Percentiles rank a stretch among this genome's conserved stretches.
Evolutionary conservation across 176 grass and related monocot genomes (phyloP).

Genomic region (Canna indica): DNA sequence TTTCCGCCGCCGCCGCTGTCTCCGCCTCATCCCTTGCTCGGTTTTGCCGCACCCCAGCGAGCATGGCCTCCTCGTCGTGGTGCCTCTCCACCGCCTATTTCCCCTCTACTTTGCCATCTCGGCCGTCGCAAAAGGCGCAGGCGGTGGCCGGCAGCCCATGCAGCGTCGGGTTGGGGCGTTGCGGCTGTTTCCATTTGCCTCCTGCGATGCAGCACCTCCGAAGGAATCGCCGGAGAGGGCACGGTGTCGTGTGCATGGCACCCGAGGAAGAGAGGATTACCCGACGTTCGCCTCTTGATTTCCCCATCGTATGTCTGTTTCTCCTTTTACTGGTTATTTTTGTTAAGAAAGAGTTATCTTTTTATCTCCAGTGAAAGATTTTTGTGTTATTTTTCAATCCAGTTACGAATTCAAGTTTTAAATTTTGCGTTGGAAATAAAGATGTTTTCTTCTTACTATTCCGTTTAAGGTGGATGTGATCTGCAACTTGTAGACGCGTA

Average conservation of each 20-base stretch:
- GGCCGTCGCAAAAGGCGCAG: slow-evolving; percentile 8
- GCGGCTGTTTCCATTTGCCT: neutral
- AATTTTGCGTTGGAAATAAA: neutral
- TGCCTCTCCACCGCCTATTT: slow-evolving; percentile 37
- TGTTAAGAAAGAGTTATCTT: neutral
- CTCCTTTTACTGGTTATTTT: neutral
- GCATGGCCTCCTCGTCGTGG: slow-evolving; percentile 46
- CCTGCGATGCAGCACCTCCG: neutral
- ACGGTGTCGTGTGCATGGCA: slow-evolving; percentile 45
- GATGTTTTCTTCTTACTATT: neutral
- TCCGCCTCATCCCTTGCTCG: neutral
- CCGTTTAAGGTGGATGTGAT: neutral
- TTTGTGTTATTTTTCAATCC: neutral
- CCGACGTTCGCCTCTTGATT: slow-evolving; percentile 74
- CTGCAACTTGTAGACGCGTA: neutral
- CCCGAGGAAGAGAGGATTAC: slow-evolving; percentile 80
- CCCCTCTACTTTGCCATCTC: neutral
- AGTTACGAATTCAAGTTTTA: neutral
- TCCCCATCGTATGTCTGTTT: slow-evolving; percentile 53
- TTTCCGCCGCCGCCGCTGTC: neutral
- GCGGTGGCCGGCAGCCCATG: neutral
- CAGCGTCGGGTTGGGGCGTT: slow-evolving; percentile 1
- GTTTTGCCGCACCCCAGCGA: neutral
- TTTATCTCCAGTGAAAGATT: neutral
- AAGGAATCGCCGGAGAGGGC: slow-evolving; percentile 15